Conservation (phyloP, 78 protist species). For the Thecamonas trahens region DNA sequence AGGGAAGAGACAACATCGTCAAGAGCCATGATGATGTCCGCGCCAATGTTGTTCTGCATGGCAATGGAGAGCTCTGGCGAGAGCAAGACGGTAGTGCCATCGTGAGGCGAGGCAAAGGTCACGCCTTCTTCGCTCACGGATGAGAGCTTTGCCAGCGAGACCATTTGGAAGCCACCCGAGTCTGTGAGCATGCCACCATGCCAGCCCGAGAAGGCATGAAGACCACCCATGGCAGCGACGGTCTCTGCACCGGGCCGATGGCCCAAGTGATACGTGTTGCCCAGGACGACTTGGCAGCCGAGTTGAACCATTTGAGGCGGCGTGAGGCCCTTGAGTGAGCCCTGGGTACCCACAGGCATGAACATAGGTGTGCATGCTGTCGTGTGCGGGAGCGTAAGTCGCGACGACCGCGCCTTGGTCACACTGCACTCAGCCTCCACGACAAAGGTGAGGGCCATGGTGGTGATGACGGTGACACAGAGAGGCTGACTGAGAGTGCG, state of each 20-base stretch:
- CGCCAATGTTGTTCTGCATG: constrained; percentile 86
- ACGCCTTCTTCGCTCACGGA: constrained; percentile 77
- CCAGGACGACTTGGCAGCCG: constrained; percentile 62
- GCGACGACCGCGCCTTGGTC: constrained; percentile 31
- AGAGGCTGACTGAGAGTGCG: too few species aligned
- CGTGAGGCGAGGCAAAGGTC: constrained; percentile 83
- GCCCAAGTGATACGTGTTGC: constrained; percentile 92
- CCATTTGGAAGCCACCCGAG: constrained; percentile 87
- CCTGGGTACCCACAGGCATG: constrained; percentile 95
- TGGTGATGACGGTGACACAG: too few species aligned
- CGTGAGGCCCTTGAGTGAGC: constrained; percentile 83
- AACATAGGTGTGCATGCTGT: constrained; percentile 60
- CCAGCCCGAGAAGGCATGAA: constrained; percentile 81
- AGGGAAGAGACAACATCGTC: constrained; percentile 68
- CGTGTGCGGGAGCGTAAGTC: constrained; percentile 29
- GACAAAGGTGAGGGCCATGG: constrained; percentile 5
- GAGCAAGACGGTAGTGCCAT: constrained; percentile 77
- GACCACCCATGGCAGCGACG: constrained; percentile 76
- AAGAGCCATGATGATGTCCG: constrained; percentile 95
- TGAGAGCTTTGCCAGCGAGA: constrained; percentile 80
- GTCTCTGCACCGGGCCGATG: constrained; percentile 87
- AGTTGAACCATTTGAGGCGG: not conserved
- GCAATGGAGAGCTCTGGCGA: constrained; percentile 90
- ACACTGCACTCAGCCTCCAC: constrained; percentile 5
- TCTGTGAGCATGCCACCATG: constrained; percentile 75